These are phyloP conservation scores for Hyphopichia fennica DNA, from an alignment of 1,139 yeast genomes.

Conservation along the genomic window DNA sequence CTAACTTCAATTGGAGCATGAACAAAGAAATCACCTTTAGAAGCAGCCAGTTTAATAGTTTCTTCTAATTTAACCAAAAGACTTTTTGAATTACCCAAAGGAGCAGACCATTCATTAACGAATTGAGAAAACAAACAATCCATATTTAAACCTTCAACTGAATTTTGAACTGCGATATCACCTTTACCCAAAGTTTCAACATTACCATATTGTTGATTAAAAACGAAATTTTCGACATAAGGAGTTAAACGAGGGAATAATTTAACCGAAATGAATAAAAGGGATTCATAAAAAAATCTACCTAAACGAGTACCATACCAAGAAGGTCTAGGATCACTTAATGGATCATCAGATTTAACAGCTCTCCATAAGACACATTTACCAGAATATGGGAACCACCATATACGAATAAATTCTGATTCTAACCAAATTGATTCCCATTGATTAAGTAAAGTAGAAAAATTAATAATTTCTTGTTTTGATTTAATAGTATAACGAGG, in stretches of 20 bases:
- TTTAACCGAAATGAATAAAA: slow-evolving; percentile 78
- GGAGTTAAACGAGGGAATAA: slow-evolving; percentile 79
- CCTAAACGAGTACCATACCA: slow-evolving; percentile 88
- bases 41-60: slow-evolving; percentile 62
- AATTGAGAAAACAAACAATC: slow-evolving; percentile 93
- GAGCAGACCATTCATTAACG: slow-evolving; percentile 97
- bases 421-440: slow-evolving; percentile 84
- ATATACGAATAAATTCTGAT: slow-evolving; percentile 85
- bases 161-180: slow-evolving; percentile 70
- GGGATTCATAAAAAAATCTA: slow-evolving; percentile 71
- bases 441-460: slow-evolving; percentile 63
- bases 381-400: slow-evolving; percentile 97
- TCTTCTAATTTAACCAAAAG: slow-evolving; percentile 64
- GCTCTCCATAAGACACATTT: slow-evolving; percentile 93
- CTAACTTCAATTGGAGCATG: slow-evolving; percentile 97
- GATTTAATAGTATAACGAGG: slow-evolving; percentile 84
- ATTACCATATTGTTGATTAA: slow-evolving; percentile 77
- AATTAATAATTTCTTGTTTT: slow-evolving; percentile 76
- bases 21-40: slow-evolving; percentile 65
- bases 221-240: slow-evolving; percentile 77
- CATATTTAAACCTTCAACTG: slow-evolving; percentile 89
- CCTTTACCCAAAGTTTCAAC: slow-evolving; percentile 70
- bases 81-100: slow-evolving; percentile 73
- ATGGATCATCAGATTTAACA: slow-evolving; percentile 60
- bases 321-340: slow-evolving; percentile 67